Evolutionary conservation across 2,329 filamentous ascomycete genomes (phyloP).

Genomic region (Chaetomiaceae sp.): DNA sequence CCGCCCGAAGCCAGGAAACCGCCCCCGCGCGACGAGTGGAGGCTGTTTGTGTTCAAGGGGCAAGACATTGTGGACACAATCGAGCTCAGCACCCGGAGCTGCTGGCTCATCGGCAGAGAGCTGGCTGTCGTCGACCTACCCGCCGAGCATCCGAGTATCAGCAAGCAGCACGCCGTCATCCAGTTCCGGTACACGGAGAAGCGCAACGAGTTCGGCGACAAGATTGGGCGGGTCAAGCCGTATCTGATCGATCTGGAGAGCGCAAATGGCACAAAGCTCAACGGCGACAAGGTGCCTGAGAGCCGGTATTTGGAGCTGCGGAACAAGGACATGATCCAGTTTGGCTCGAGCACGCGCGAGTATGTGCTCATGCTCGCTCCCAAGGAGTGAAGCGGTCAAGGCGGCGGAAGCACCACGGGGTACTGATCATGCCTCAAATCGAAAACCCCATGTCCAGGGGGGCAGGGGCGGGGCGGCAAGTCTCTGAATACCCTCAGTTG

Average conservation of each 20-base stretch:
- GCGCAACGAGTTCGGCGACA: slow-evolving; percentile 82
- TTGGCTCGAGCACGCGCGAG: slow-evolving; percentile 84
- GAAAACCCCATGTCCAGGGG: no score
- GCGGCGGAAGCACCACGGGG: neutral
- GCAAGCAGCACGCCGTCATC: slow-evolving; percentile 91
- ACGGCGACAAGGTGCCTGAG: slow-evolving; percentile 66
- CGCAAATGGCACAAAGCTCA: slow-evolving; percentile 82
- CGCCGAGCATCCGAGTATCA: slow-evolving; percentile 86
- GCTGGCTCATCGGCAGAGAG: slow-evolving; percentile 88
- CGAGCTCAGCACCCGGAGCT: slow-evolving; percentile 69
- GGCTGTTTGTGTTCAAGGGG: slow-evolving; percentile 89
- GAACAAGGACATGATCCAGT: slow-evolving; percentile 83
- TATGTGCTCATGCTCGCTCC: slow-evolving; percentile 88
- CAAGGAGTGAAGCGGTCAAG: slow-evolving; percentile 16
- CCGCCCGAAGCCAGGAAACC: slow-evolving; percentile 90
- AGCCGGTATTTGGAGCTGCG: slow-evolving; percentile 81
- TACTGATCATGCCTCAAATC: neutral
- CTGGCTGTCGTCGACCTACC: slow-evolving; percentile 73
- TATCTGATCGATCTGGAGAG: slow-evolving; percentile 94
- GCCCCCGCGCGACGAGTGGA: slow-evolving; percentile 72
- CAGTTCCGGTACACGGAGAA: slow-evolving; percentile 86
- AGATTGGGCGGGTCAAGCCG: slow-evolving; percentile 71
- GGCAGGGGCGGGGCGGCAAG: no score
- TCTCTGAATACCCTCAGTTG: neutral
- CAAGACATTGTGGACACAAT: slow-evolving; percentile 76